phyloP scores from a whole-genome alignment of 345 rosid species.

The Alliaria petiolata region DNA sequence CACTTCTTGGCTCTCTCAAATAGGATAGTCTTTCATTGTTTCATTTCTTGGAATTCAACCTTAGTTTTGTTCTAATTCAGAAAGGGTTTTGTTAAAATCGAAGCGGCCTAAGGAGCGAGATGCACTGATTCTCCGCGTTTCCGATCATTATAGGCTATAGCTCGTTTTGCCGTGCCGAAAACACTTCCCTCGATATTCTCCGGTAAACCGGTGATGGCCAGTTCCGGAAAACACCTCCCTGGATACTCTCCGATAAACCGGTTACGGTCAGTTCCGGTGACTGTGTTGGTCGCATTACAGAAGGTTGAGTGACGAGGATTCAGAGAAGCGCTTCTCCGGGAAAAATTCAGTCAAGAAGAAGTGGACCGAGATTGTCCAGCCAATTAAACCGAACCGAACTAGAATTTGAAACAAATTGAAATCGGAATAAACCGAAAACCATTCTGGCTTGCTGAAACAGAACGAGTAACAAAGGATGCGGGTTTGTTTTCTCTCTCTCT shows the following conservation, averaged over 20 bases:
- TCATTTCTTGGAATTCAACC: too few relatives aligned
- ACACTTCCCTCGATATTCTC: too few relatives aligned
- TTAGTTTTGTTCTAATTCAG: too few relatives aligned
- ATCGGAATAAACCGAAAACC: background rate
- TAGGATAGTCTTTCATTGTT: too few relatives aligned
- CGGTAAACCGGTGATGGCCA: too few relatives aligned
- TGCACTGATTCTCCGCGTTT: constrained; percentile 91
- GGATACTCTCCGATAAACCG: constrained; percentile 17
- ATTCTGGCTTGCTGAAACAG: too few relatives aligned
- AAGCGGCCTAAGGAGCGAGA: constrained; percentile 78
- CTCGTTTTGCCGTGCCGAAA: constrained; percentile 51
- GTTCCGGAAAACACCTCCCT: constrained; percentile 22
- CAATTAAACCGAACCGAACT: background rate
- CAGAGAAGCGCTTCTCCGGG: background rate
- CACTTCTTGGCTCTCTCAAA: too few relatives aligned
- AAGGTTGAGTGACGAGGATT: background rate
- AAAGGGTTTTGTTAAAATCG: too few relatives aligned
- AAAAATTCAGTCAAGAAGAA: background rate
- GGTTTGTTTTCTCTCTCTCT: too few relatives aligned
- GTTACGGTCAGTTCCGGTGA: constrained; percentile 29
- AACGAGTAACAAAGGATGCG: too few relatives aligned
- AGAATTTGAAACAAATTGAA: background rate
- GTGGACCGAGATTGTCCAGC: background rate
- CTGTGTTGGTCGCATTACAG: constrained; percentile 37
- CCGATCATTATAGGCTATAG: constrained; percentile 68